Base-by-base conservation (phyloP, 495 filamentous ascomycete genomes). In the Barbatosphaeria neglecta region DNA sequence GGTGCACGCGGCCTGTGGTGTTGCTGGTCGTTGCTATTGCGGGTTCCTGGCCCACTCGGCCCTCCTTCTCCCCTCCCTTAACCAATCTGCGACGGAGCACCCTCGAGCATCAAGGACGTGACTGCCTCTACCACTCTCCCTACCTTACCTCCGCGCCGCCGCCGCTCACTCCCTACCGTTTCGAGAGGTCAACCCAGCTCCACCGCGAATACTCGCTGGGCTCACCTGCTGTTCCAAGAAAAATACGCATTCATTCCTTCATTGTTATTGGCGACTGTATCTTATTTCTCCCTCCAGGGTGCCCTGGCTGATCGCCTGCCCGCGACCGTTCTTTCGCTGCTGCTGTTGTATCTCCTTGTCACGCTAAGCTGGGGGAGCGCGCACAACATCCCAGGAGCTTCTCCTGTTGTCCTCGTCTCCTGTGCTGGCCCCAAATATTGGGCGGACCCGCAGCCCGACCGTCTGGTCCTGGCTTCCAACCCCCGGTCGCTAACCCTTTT, bases 1-100 rank as follows among this genome's bases (percentile, higher is more conserved):
- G 31, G 41, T 27, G 17, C 41, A 23, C 42, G 31, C 41, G 27
- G 45, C 47, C 37, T 33, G 40, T 50, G 45, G 51, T 38, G 22
- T 42, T 42, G 20, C 39, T 37, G 33, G 45, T 31, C n/a, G n/a
- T n/a, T 45, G 25, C 22, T 43, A 35, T 43, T 53, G 31, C 46
- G 44, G 52, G 43, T 35, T 40, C 48, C 33, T 53, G 46, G 40
- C 35, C 48, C 47, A 43, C 45, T 27, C 44, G 23, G 39, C 45
- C 35, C 24, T 16, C 37, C 25, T 31, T 38, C 37, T 17, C 19
- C 40, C 44, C 31, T 37, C 44, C 43, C 43, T 35, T 35, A 43
- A 28, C 42, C 17, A 35, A 20, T 42, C 44, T 41, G 47, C 38
- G 37, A 41, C 47, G 39, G 25, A n/a, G 44, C n/a, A 24, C 15